phyloP scores from a whole-genome alignment of 2,329 filamentous ascomycete genomes.

The Ceratocystis destructans region DNA sequence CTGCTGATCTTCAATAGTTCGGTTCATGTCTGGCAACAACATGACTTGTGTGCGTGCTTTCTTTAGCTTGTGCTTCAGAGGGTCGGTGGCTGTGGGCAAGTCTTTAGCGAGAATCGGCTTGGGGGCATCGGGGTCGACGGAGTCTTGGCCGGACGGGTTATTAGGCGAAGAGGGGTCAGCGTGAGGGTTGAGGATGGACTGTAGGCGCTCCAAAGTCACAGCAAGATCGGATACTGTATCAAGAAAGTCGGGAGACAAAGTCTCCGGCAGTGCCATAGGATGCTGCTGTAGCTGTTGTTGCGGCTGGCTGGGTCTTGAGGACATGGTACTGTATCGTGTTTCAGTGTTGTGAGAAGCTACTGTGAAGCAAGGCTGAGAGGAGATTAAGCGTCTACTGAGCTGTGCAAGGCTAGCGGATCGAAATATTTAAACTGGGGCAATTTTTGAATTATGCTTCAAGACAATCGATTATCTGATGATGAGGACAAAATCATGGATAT shows the following conservation, averaged over 20 bases:
- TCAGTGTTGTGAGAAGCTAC: too few species aligned
- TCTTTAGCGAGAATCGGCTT: constrained; percentile 48
- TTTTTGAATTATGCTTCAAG: too few species aligned
- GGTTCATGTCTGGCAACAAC: constrained; percentile 54
- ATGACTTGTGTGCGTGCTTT: constrained; percentile 55
- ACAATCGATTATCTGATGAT: too few species aligned
- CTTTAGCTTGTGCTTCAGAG: constrained; percentile 70
- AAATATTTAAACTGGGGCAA: too few species aligned
- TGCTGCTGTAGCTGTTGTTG: constrained; percentile 23
- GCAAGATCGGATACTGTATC: constrained; percentile 75
- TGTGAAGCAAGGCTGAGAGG: not conserved
- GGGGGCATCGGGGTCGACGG: constrained; percentile 23
- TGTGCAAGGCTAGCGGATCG: not conserved
- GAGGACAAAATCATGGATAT: not conserved
- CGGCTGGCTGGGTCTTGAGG: constrained; percentile 1
- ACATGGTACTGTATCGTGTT: constrained; percentile 5
- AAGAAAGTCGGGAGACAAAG: constrained; percentile 68
- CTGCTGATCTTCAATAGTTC: constrained; percentile 54
- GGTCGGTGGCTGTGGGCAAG: constrained; percentile 62
- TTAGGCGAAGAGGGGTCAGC: constrained; percentile 19
- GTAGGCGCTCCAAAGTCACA: constrained; percentile 60
- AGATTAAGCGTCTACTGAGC: not conserved
- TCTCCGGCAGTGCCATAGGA: constrained; percentile 41
- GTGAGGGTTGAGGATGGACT: constrained; percentile 28
- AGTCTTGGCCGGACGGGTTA: not conserved